Percentiles rank a stretch among this genome's conserved stretches.
Conservation (phyloP, 495 filamentous ascomycete species). For the Corynascus novoguineensis region DNA sequence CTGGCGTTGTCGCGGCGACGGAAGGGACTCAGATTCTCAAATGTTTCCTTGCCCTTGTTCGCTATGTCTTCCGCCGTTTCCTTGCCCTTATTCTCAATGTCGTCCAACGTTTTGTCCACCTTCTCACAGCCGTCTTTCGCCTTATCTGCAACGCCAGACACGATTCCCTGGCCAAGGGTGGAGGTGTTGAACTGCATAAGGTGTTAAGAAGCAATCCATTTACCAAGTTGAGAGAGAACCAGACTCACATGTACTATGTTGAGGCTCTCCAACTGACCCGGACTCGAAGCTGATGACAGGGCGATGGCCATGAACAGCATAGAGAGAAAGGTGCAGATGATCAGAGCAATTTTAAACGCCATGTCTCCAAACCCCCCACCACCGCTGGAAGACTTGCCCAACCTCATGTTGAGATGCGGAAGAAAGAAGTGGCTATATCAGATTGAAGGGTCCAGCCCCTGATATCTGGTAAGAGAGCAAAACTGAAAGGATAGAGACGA, state of each 20-base stretch:
- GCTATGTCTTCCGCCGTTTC: not conserved
- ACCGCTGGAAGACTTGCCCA: not conserved
- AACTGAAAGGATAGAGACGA: conserved; percentile 1
- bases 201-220: not conserved
- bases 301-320: conserved; percentile 63
- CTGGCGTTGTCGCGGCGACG: conserved; percentile 7
- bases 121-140: conserved; percentile 9
- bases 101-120: not conserved
- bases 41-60: not conserved
- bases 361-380: conserved; percentile 5
- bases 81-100: conserved; percentile 1
- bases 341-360: conserved; percentile 23
- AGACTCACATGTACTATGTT: conserved; percentile 58
- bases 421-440: conserved; percentile 5
- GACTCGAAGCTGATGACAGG: conserved; percentile 61
- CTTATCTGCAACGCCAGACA: not conserved
- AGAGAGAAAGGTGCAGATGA: conserved; percentile 45
- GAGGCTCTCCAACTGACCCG: conserved; percentile 53
- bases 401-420: conserved; percentile 10
- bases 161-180: conserved; percentile 48
- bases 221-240: not conserved
- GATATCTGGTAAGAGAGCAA: not conserved
- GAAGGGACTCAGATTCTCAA: not conserved
- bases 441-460: conserved; percentile 10
- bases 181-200: conserved; percentile 57